These are phyloP conservation scores for Pseudonitzschia multistriata DNA, from an alignment of 108 stramenopile species.

Conservation along the genomic window DNA sequence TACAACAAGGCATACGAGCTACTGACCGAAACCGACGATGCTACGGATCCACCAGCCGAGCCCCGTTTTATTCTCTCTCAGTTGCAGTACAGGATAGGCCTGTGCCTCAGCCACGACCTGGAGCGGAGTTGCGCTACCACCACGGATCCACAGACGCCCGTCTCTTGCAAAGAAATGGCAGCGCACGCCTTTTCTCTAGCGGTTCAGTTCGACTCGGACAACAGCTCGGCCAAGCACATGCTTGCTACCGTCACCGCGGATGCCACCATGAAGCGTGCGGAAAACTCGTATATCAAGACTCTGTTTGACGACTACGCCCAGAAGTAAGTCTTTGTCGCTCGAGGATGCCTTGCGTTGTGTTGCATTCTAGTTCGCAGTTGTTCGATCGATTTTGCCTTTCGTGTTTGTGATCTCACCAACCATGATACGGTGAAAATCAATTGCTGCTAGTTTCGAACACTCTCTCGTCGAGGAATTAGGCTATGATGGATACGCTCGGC, in stretches of 20 bases:
- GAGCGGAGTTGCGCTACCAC: conserved; percentile 47
- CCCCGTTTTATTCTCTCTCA: conserved; percentile 56
- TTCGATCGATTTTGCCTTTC: too few relatives aligned
- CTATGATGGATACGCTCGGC: conserved; percentile 65
- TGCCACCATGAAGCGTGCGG: conserved; percentile 76
- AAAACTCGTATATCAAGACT: conserved; percentile 52
- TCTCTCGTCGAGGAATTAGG: conserved; percentile 68
- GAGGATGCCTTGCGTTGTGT: neutral
- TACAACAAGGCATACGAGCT: conserved; percentile 74
- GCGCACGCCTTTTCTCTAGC: conserved; percentile 59
- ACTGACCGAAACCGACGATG: conserved; percentile 38
- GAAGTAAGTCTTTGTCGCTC: conserved; percentile 37
- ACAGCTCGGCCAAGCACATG: conserved; percentile 71
- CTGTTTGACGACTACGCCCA: conserved; percentile 74
- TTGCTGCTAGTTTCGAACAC: conserved; percentile 55
- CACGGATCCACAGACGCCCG: conserved; percentile 34
- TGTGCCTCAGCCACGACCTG: conserved; percentile 48
- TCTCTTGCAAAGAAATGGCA: conserved; percentile 61
- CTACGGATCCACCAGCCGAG: conserved; percentile 66
- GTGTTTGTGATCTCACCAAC: conserved; percentile 6
- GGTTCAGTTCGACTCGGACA: conserved; percentile 42
- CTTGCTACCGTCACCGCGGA: conserved; percentile 72
- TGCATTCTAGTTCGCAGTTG: neutral
- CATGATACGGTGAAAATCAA: neutral
- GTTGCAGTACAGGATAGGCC: conserved; percentile 69